Evolutionary conservation across 192 early-diverging fungal species (phyloP).

Genomic region (Coemansia sp.): DNA sequence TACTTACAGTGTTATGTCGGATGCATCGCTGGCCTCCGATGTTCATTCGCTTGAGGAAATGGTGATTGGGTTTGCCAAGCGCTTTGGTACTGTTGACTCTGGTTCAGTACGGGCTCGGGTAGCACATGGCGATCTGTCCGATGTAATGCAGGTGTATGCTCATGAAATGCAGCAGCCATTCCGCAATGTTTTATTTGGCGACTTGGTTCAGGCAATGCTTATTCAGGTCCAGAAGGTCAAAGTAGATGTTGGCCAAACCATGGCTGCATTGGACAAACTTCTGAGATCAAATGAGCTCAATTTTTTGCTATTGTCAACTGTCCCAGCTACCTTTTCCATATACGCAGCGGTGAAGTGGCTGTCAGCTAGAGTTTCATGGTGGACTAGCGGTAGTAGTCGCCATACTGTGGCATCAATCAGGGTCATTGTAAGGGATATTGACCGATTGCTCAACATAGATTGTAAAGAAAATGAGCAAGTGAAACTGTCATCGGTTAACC

Average conservation of each 20-base stretch:
- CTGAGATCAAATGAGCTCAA: constrained; percentile 94
- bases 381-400: constrained; percentile 38
- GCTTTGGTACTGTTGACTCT: constrained; percentile 56
- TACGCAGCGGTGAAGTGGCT: constrained; percentile 53
- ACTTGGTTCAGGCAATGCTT: constrained; percentile 67
- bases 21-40: constrained; percentile 74
- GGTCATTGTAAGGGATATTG: constrained; percentile 57
- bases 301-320: constrained; percentile 82
- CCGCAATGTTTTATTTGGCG: constrained; percentile 56
- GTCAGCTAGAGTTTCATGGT: constrained; percentile 32
- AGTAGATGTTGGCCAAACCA: constrained; percentile 87
- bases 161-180: constrained; percentile 62
- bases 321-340: constrained; percentile 65
- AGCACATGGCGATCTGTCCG: constrained; percentile 73
- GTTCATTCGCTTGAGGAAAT: constrained; percentile 85
- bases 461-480: constrained; percentile 1
- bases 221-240: constrained; percentile 94
- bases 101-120: constrained; percentile 56
- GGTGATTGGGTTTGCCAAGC: constrained; percentile 78
- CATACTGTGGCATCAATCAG: constrained; percentile 54
- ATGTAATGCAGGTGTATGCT: constrained; percentile 77
- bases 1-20: constrained; percentile 71
- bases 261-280: constrained; percentile 89
- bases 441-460: constrained; percentile 55
- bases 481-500: constrained; percentile 10